These are phyloP conservation scores for Boletus rubescentipes DNA, from an alignment of 768 basidiomycete genomes.

Conservation along the genomic window DNA sequence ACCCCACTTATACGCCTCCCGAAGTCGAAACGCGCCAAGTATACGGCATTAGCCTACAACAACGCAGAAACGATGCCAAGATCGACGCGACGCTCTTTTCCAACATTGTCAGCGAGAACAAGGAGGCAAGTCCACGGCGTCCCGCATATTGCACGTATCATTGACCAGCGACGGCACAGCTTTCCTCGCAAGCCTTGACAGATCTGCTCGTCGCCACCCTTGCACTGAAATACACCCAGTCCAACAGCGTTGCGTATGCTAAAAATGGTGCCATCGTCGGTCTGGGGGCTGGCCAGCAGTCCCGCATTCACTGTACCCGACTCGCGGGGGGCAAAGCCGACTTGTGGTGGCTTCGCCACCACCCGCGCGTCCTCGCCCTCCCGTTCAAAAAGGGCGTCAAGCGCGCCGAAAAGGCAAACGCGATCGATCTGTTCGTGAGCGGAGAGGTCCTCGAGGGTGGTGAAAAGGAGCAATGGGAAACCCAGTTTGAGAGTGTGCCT, in stretches of 20 bases:
- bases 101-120: slow-evolving; percentile 88
- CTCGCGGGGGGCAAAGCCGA: slow-evolving; percentile 98
- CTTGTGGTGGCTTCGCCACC: slow-evolving; percentile 98
- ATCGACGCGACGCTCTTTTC: slow-evolving; percentile 78
- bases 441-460: slow-evolving; percentile 86
- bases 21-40: slow-evolving; percentile 92
- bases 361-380: slow-evolving; percentile 86
- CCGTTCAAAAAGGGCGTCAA: slow-evolving; percentile 98
- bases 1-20: slow-evolving; percentile 77
- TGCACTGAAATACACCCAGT: slow-evolving; percentile 98
- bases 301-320: slow-evolving; percentile 98
- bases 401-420: slow-evolving; percentile 97
- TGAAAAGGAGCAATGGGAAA: slow-evolving; percentile 90
- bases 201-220: slow-evolving; percentile 96
- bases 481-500: slow-evolving; percentile 74
- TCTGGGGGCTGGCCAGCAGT: slow-evolving; percentile 97
- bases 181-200: slow-evolving; percentile 73
- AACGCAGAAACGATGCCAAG: slow-evolving; percentile 86
- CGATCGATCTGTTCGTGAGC: slow-evolving; percentile 93
- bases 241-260: slow-evolving; percentile 97
- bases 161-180: slow-evolving; percentile 40
- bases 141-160: neutral
- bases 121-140: slow-evolving; percentile 53
- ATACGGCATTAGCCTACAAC: slow-evolving; percentile 88
- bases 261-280: slow-evolving; percentile 91